Evolutionary conservation across 176 grass and related monocot genomes (phyloP), one percentile per base, ranked within the genome.

Genomic region (Olyra latifolia): DNA sequence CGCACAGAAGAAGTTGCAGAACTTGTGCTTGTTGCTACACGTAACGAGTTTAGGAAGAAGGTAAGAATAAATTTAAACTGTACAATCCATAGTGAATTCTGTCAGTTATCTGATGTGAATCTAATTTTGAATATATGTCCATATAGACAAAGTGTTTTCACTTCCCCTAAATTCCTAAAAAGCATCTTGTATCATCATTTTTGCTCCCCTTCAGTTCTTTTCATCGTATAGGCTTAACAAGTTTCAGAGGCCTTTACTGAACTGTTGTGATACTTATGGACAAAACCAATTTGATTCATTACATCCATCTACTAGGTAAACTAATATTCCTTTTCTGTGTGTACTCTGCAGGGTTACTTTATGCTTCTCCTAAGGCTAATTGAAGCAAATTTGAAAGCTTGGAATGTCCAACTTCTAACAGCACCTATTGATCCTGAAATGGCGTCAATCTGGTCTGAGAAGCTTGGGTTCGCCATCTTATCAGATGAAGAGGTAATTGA

Each of bases 401-500:
- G 87, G 71, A 82, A 93, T 30, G 72, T 97, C 44, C 82, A 35
- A n/a, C 24, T 82, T 62, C 79, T 97, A 39, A 56, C 20, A 20
- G 83, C 54, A 19, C 83, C 76, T 71, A 86, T 97, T 63, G 88
- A 91, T 45, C 83, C 84, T 62, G 83, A 97, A 77, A 86, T 86
- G 90, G 79, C 50, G 10, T 69, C 83, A 22, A 86, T 97, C 70
- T 97, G 93, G 93, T 90, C 82, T 67, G 75, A 89, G 42, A 97
- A 89, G 77, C 87, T 97, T 38, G 93, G 90, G 25, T 97, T 93
- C 91, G 87, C 62, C 66, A 79, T 91, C 79, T 75, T 83, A 54
- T 78, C 90, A 71, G 65, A 84, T 50, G 79, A 97, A 78, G 80
- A 84, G 88, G 93, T 97, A 81, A 72, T 16, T 17, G 24, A 35